phyloP scores from a whole-genome alignment of 208 protist species.

The Trypanosoma caninum region DNA sequence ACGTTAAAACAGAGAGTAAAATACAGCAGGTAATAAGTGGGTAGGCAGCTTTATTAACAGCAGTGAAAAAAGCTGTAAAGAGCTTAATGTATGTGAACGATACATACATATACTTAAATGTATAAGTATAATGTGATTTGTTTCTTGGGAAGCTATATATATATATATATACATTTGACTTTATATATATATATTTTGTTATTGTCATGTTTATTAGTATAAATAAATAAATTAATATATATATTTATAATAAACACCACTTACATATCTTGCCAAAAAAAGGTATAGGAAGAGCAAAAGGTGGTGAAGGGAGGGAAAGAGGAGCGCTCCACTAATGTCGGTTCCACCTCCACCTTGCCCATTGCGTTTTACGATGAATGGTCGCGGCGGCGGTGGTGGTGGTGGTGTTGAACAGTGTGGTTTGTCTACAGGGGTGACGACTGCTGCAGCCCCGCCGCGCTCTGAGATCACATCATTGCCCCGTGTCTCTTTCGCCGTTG shows the following conservation, averaged over 20 bases:
- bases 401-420: too few species aligned
- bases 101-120: too few species aligned
- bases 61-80: too few species aligned
- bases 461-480: conserved; percentile 8
- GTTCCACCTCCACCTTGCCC: conserved; percentile 2
- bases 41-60: too few species aligned
- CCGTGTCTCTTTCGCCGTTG: neutral
- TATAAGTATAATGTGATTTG: too few species aligned
- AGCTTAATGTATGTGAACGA: too few species aligned
- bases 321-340: neutral
- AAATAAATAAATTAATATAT: neutral
- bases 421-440: neutral
- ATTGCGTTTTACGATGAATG: neutral
- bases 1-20: too few species aligned
- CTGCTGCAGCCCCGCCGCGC: neutral
- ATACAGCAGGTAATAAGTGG: too few species aligned
- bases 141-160: too few species aligned
- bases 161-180: conserved; percentile 18
- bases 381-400: neutral
- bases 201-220: neutral
- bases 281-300: neutral
- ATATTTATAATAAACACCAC: neutral
- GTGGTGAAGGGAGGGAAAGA: too few species aligned
- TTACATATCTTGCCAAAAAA: neutral
- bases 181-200: conserved; percentile 4